Conservation (phyloP, 495 filamentous ascomycete species). For the Daldinia childiae region DNA sequence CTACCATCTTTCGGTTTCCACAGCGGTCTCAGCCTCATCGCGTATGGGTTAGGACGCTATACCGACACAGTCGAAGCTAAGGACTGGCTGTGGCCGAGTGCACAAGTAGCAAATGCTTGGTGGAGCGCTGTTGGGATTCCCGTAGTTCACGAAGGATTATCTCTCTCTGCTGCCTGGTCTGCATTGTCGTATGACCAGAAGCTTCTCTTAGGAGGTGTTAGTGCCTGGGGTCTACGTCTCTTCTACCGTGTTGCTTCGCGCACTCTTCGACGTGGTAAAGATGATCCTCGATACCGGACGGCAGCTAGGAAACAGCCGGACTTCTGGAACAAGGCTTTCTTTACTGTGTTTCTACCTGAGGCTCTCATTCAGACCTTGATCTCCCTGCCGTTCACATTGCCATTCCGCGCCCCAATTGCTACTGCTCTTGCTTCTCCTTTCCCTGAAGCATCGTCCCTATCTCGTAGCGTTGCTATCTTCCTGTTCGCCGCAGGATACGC, state of each 20-base stretch:
- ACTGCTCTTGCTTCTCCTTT: conserved; percentile 37
- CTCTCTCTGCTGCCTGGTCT: conserved; percentile 53
- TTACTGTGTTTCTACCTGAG: conserved; percentile 63
- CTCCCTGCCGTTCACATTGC: conserved; percentile 63
- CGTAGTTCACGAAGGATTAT: conserved; percentile 51
- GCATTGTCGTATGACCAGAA: conserved; percentile 61
- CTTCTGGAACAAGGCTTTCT: conserved; percentile 63
- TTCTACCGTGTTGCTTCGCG: conserved; percentile 61
- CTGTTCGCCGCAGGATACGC: conserved; percentile 64
- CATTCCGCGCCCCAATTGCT: conserved; percentile 54
- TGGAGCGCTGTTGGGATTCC: conserved; percentile 63
- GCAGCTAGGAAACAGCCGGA: conserved; percentile 56
- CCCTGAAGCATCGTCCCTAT: conserved; percentile 21
- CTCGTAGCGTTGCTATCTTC: conserved; percentile 60
- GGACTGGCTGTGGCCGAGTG: conserved; percentile 66
- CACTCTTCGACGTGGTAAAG: conserved; percentile 56
- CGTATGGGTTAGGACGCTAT: conserved; percentile 57
- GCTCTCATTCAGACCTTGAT: conserved; percentile 62
- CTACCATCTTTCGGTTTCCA: conserved; percentile 36
- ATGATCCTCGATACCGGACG: conserved; percentile 63
- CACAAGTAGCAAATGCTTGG: conserved; percentile 66
- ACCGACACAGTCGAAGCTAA: conserved; percentile 64
- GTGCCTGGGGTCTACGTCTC: conserved; percentile 63
- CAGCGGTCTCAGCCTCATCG: conserved; percentile 44
- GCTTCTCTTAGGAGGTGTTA: conserved; percentile 62